Evolutionary conservation across 805 yeast species (phyloP), one percentile per base, ranked within the genome.

Genomic region (Lachancea nothofagi): DNA sequence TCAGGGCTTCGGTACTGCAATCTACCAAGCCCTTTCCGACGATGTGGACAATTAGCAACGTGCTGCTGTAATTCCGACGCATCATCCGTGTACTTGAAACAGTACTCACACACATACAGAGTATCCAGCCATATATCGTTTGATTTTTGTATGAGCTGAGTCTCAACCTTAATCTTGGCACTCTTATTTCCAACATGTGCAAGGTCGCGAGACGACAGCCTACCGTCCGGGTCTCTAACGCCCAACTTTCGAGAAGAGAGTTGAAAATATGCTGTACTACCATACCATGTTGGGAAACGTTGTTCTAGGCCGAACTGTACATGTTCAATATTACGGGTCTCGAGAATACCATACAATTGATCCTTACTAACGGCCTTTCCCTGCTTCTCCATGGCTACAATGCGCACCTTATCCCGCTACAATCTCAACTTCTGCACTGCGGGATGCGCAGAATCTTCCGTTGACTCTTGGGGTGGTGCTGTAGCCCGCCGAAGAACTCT

Each of bases 251-350:
- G 61, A 24, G 71, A 71, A 42, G 69, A 71, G 10, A 60, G 62
- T 33, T 69, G 68, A 47, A 88, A 85, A 56, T 86, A 82, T 1
- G 87, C 94, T 3, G 85, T 75, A 51, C 83, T 83, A 0, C 94
- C 93, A 57, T 83, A 88, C 96, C 97, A 87, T 2, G 97, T 81
- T 40, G 77, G 72, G 45, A 89, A 77, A 43, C 72, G 73, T 48
- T 69, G 72, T 15, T 72, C 69, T 18, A 53, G 18, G 0, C 96
- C 97, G 45, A 85, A 75, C 24, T 70, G 72, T 7, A 90, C 84
- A 19, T 72, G 59, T 6, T 57, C 61, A 30, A 89, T 78, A 65
- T 89, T 89, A 10, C 84, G 69, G 40, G 64, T 58, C 31, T 75
- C 71, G 25, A 81, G 53, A 1, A 78, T 70, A 9, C 90, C 94